phyloP scores from a whole-genome alignment of 2,329 filamentous ascomycete genomes.

The Cordyceps farinosa region DNA sequence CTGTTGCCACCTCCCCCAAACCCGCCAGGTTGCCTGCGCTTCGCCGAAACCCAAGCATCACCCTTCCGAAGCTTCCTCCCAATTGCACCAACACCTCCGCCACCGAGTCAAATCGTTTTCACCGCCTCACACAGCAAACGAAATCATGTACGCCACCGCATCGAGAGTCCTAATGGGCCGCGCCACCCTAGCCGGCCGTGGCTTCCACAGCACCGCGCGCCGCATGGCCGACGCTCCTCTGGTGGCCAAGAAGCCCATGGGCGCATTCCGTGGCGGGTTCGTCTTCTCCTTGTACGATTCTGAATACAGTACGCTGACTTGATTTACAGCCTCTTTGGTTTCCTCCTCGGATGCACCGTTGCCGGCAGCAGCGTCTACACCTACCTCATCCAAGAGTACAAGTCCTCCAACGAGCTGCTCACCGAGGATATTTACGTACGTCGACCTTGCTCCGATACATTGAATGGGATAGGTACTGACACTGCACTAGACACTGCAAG shows the following conservation, averaged over 20 bases:
- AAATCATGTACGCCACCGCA: slow-evolving; percentile 23
- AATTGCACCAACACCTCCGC: background rate
- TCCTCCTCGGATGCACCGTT: slow-evolving; percentile 78
- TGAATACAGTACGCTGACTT: background rate
- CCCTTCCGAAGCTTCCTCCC: background rate
- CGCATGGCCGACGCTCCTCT: slow-evolving; percentile 45
- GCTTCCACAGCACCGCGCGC: slow-evolving; percentile 51
- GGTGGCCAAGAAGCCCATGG: slow-evolving; percentile 55
- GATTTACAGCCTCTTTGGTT: slow-evolving; percentile 72
- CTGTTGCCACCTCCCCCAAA: slow-evolving; percentile 13
- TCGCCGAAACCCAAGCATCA: background rate
- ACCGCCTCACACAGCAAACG: background rate
- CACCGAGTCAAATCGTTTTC: background rate
- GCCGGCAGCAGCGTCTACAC: slow-evolving; percentile 83
- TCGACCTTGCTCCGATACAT: slow-evolving; percentile 27
- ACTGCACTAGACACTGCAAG: slow-evolving; percentile 68
- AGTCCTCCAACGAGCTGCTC: slow-evolving; percentile 86
- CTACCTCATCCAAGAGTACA: slow-evolving; percentile 91
- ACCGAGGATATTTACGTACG: slow-evolving; percentile 95
- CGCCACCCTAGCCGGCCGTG: slow-evolving; percentile 34
- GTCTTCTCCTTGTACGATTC: slow-evolving; percentile 25
- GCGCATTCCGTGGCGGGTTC: slow-evolving; percentile 60
- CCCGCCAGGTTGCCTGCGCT: background rate
- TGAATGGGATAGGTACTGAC: background rate
- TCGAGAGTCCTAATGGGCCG: slow-evolving; percentile 44